Conservation (phyloP, 2,329 filamentous ascomycete genomes). For the Fusarium anthophilum region DNA sequence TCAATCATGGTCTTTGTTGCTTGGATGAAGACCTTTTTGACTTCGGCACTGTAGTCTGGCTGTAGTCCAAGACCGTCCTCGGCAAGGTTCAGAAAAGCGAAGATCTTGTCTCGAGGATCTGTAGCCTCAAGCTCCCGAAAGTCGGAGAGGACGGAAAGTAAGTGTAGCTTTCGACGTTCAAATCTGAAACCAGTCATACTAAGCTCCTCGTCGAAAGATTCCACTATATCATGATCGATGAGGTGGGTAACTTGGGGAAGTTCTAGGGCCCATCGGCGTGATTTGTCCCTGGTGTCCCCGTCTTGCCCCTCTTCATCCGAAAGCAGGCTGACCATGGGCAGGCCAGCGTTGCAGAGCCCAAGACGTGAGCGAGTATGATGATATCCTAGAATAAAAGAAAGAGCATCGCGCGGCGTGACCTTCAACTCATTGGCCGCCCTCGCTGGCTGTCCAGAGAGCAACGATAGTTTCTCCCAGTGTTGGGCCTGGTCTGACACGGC, state of each 20-base stretch:
- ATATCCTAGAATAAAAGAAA: not conserved
- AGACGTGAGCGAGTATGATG: not conserved
- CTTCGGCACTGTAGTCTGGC: not conserved
- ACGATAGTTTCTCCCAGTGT: not conserved
- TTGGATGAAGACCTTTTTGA: not conserved
- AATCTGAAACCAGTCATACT: not conserved
- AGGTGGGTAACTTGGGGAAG: not conserved
- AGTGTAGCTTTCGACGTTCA: not conserved
- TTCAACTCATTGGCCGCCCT: not conserved
- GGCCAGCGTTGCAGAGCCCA: not conserved
- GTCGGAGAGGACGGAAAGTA: not conserved
- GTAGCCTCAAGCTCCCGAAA: not conserved
- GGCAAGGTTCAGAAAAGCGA: not conserved
- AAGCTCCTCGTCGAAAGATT: not conserved
- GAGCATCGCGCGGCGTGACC: not conserved
- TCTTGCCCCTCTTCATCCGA: not conserved
- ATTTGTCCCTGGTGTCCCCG: too few species aligned
- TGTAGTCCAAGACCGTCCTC: not conserved
- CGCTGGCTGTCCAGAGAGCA: not conserved
- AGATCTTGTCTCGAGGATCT: not conserved
- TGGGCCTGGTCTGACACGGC: not conserved
- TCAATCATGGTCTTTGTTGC: not conserved
- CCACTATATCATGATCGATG: not conserved
- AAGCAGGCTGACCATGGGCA: not conserved
- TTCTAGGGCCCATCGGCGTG: not conserved